phyloP scores from a whole-genome alignment of 2,329 filamentous ascomycete genomes.

The Penicillium hesseltinei region DNA sequence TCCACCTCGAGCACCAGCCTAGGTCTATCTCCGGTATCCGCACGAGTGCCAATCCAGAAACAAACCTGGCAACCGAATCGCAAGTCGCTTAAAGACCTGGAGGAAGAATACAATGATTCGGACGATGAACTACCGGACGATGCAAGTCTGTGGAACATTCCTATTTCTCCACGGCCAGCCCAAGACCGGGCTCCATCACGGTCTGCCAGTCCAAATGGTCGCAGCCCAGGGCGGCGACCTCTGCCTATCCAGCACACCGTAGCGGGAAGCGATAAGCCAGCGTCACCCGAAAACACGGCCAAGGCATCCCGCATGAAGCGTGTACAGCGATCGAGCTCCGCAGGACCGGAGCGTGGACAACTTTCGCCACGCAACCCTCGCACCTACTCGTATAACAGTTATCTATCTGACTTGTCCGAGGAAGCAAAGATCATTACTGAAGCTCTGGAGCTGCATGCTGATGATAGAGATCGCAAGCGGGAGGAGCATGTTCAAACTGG shows the following conservation, averaged over 20 bases:
- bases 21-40: constrained; percentile 26
- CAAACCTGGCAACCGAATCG: constrained; percentile 45
- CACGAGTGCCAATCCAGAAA: constrained; percentile 32
- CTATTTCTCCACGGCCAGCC: constrained; percentile 47
- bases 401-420: constrained; percentile 57
- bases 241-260: constrained; percentile 44
- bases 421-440: constrained; percentile 61
- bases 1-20: constrained; percentile 29
- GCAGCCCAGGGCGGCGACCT: constrained; percentile 40
- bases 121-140: constrained; percentile 53
- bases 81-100: constrained; percentile 49
- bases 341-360: constrained; percentile 43
- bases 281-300: constrained; percentile 27
- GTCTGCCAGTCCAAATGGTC: constrained; percentile 43
- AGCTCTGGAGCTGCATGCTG: constrained; percentile 58
- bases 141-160: constrained; percentile 52
- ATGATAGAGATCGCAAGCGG: constrained; percentile 46
- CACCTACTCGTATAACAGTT: constrained; percentile 60
- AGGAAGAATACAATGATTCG: constrained; percentile 51
- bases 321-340: constrained; percentile 37
- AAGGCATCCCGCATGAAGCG: constrained; percentile 33
- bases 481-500: constrained; percentile 51
- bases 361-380: constrained; percentile 45
- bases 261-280: constrained; percentile 25
- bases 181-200: constrained; percentile 43